Evolutionary conservation across 495 filamentous ascomycete species (phyloP), one percentile per base, ranked within the genome.

Genomic region (Oidiodendron maius): DNA sequence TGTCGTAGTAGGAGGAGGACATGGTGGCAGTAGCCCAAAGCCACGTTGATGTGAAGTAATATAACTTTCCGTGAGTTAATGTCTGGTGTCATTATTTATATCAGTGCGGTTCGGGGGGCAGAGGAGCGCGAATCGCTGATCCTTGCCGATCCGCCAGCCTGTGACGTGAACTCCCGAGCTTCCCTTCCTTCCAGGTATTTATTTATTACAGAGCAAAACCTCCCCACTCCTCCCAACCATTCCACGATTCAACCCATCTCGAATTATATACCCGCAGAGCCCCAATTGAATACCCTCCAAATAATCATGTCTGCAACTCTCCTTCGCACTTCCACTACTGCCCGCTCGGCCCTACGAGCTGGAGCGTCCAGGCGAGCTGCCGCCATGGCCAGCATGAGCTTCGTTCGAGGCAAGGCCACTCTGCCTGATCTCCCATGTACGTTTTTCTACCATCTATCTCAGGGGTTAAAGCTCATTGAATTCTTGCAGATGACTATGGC

Each of bases 1-100:
- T 84, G 64, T 94, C 86, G 73, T 97, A 96, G 72, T 98, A 98
- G 30, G 82, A 84, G 71, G n/a, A n/a, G n/a, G n/a, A n/a, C n/a
- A n/a, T n/a, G n/a, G n/a, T n/a, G n/a, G n/a, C n/a, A n/a, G n/a
- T n/a, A n/a, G n/a, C n/a, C n/a, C n/a, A n/a, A n/a, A n/a, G n/a
- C n/a, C n/a, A n/a, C n/a, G n/a, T n/a, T n/a, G n/a, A n/a, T n/a
- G n/a, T n/a, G n/a, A n/a, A n/a, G n/a, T n/a, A n/a, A n/a, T n/a
- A n/a, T n/a, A n/a, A n/a, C n/a, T n/a, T n/a, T n/a, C n/a, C n/a
- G n/a, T n/a, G n/a, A n/a, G n/a, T n/a, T n/a, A n/a, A n/a, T n/a
- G n/a, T n/a, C n/a, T n/a, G n/a, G n/a, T n/a, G n/a, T n/a, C n/a
- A n/a, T n/a, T n/a, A n/a, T n/a, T n/a, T n/a, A n/a, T n/a, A n/a